phyloP scores from a whole-genome alignment of 805 yeast genomes.

The Cyberlindnera bimundalis region DNA sequence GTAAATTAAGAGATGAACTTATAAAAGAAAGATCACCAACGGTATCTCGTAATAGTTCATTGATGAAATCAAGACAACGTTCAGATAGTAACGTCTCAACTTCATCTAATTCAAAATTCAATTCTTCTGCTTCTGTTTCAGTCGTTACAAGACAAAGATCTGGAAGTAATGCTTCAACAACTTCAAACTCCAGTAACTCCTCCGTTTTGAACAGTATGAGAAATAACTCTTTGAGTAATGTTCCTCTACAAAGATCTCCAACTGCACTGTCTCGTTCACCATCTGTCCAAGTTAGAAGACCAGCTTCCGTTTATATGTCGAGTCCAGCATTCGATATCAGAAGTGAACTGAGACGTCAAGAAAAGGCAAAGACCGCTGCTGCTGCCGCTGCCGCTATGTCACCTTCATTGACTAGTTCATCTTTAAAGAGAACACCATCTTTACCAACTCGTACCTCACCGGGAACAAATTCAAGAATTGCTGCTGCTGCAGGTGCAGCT shows the following conservation, averaged over 20 bases:
- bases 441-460: conserved; percentile 9
- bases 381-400: conserved; percentile 1
- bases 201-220: conserved; percentile 15
- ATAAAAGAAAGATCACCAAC: conserved; percentile 19
- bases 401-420: neutral
- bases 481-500: conserved; percentile 28
- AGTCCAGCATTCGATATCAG: conserved; percentile 29
- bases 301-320: conserved; percentile 23
- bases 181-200: conserved; percentile 17
- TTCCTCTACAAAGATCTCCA: conserved; percentile 15
- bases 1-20: conserved; percentile 17
- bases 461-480: conserved; percentile 5
- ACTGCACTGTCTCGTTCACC: conserved; percentile 19
- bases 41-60: conserved; percentile 17
- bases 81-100: conserved; percentile 20
- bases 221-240: conserved; percentile 6
- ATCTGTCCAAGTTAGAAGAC: conserved; percentile 20
- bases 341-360: conserved; percentile 27
- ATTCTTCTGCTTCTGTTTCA: neutral
- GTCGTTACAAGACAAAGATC: conserved; percentile 16
- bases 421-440: conserved; percentile 12
- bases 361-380: conserved; percentile 15
- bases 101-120: neutral
- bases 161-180: conserved; percentile 19
- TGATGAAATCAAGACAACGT: conserved; percentile 12